Conservation (phyloP, 1,139 yeast genomes). For the Blastobotrys persicus region DNA sequence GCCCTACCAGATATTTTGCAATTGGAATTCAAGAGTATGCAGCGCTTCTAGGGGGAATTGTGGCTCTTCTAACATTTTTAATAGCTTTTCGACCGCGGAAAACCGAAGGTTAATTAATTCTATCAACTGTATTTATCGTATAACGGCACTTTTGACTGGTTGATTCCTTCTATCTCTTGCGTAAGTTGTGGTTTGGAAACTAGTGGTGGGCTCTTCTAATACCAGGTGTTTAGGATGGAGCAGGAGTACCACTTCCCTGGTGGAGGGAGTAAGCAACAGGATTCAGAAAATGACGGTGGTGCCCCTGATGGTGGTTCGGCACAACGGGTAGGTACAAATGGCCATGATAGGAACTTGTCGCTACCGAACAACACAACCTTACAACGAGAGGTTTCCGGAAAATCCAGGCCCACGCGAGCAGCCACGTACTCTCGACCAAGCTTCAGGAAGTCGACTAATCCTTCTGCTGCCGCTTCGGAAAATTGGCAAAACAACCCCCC, state of each 20-base stretch:
- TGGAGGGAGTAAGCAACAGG: not conserved
- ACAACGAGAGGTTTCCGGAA: constrained; percentile 17
- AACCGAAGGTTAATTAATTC: too few relatives aligned
- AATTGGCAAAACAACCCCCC: constrained; percentile 6
- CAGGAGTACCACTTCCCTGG: not conserved
- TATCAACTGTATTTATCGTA: not conserved
- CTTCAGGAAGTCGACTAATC: constrained; percentile 9
- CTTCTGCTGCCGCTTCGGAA: not conserved
- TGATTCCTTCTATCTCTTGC: not conserved
- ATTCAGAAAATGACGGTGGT: not conserved
- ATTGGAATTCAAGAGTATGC: not conserved
- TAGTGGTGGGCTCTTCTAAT: not conserved
- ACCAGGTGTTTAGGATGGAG: not conserved
- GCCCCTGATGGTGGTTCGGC: not conserved
- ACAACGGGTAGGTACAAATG: not conserved
- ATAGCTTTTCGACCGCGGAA: not conserved
- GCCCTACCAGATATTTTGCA: not conserved
- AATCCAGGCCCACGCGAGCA: constrained; percentile 28
- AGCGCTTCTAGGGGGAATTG: not conserved
- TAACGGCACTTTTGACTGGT: not conserved
- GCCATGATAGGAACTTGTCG: constrained; percentile 34
- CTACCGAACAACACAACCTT: constrained; percentile 27
- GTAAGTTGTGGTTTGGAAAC: not conserved
- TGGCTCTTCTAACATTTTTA: not conserved
- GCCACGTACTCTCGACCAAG: constrained; percentile 29